Evolutionary conservation across 768 basidiomycete species (phyloP).

Genomic region (Amyloporia xantha): DNA sequence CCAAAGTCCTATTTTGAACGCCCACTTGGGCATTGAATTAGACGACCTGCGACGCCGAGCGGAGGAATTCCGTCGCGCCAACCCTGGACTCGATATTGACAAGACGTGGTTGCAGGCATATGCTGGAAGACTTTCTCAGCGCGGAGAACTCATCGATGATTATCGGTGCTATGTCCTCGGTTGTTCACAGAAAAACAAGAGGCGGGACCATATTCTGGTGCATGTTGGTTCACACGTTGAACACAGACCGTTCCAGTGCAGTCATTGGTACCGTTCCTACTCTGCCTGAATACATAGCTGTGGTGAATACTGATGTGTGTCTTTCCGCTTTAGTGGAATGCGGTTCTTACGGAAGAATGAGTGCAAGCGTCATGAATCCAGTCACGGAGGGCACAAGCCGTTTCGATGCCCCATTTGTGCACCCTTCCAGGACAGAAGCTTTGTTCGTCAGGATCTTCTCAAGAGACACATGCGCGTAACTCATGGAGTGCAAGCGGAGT

Average conservation of each 20-base stretch:
- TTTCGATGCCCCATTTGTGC: conserved; percentile 53
- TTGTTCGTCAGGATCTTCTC: conserved; percentile 63
- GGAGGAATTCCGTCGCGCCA: conserved; percentile 43
- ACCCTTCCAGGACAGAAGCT: conserved; percentile 36
- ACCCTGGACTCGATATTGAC: conserved; percentile 55
- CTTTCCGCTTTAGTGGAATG: conserved; percentile 35
- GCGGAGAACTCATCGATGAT: conserved; percentile 50
- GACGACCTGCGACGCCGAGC: conserved; percentile 50
- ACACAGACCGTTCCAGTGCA: conserved; percentile 58
- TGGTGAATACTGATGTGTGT: conserved; percentile 7
- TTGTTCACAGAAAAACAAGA: conserved; percentile 62
- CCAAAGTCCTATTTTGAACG: conserved; percentile 48
- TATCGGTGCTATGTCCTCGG: conserved; percentile 65
- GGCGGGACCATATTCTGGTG: conserved; percentile 68
- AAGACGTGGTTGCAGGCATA: conserved; percentile 61
- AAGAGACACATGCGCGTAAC: conserved; percentile 57
- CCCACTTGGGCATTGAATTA: conserved; percentile 54
- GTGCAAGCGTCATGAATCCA: conserved; percentile 68
- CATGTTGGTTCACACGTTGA: conserved; percentile 70
- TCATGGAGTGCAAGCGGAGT: conserved; percentile 37
- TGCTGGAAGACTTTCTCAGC: conserved; percentile 55
- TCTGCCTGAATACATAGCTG: neutral
- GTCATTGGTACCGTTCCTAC: conserved; percentile 46
- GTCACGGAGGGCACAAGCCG: conserved; percentile 53
- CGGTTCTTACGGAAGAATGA: conserved; percentile 71